Evolutionary conservation across 1,284 basidiomycete species (phyloP), one percentile per base, ranked within the genome.

Genomic region (Papiliotrema laurentii): DNA sequence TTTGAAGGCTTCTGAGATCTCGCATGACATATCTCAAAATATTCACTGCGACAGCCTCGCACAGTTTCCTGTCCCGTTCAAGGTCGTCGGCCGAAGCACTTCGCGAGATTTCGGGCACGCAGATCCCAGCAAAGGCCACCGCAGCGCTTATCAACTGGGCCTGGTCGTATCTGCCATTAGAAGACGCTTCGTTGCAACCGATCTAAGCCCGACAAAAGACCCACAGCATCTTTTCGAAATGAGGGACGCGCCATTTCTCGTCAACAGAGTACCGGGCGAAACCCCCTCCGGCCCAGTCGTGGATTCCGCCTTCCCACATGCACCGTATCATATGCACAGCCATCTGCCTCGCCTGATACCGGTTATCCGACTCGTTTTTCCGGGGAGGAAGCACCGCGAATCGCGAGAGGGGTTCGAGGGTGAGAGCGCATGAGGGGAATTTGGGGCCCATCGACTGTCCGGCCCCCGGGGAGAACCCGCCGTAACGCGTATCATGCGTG

Each of bases 211-310:
- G n/a, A n/a, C n/a, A 30, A 4, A 3, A 3, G 14, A 64, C 64
- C 36, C 41, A 66, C 45, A 78, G 68, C 77, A 78, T 78, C 62
- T 77, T 77, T 53, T 78, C 76, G 53, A 78, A 78, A 55, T 78
- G 77, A 4, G 76, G 77, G 2, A 78, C 73, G 35, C 73, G 69
- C 76, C 76, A 78, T 21, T 64, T 61, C 45, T 73, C 73, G 53
- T 78, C 77, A 5, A 78, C 77, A 13, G 71, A 75, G 51, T 78
- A 78, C 43, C 77, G 46, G 14, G 76, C 68, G 34, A 78, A 68
- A 2, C 77, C 77, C 14, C 69, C 70, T 0, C 76, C 77, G 0
- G 78, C 71, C 48, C 74, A 72, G 52, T 78, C 77, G n/a, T 71
- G 62, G n/a, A 78, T 75, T 1, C 77, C 77, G 26, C 77, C 77